A percentile compares a stretch with the other conserved stretches of the same genome.
Evolutionary conservation across 2,329 filamentous ascomycete genomes (phyloP).

Genomic region (Hymenoscyphus fructigenus): DNA sequence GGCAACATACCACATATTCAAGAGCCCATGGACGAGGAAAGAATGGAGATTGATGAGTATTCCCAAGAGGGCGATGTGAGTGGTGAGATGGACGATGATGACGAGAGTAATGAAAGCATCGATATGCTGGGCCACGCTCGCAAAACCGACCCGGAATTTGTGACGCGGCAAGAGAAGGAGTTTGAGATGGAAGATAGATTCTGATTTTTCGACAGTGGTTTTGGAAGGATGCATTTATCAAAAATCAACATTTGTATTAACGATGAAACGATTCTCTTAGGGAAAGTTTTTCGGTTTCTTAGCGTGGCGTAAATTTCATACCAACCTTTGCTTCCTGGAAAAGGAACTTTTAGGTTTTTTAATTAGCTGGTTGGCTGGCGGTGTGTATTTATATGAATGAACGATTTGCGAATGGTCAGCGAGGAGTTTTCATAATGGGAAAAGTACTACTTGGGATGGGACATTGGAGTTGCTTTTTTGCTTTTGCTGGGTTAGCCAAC

Average conservation of each 20-base stretch:
- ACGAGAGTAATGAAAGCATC: constrained; percentile 21
- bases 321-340: neutral
- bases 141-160: constrained; percentile 19
- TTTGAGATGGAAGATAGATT: constrained; percentile 20
- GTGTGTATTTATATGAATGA: neutral
- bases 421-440: too few species aligned
- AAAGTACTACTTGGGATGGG: too few species aligned
- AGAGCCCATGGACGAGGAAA: neutral
- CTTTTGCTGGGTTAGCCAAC: too few species aligned
- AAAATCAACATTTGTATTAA: neutral
- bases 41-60: neutral
- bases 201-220: neutral
- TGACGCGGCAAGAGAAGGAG: constrained; percentile 22
- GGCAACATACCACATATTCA: neutral
- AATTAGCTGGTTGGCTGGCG: neutral
- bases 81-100: constrained; percentile 21
- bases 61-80: constrained; percentile 13
- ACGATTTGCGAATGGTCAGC: too few species aligned
- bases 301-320: neutral
- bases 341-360: neutral
- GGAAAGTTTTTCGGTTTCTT: neutral
- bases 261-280: neutral
- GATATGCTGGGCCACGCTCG: constrained; percentile 27
- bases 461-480: too few species aligned
- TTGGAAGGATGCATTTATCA: neutral